Evolutionary conservation across 768 basidiomycete species (phyloP), one percentile per base, ranked within the genome.

Genomic region (Fomitopsis serialis): DNA sequence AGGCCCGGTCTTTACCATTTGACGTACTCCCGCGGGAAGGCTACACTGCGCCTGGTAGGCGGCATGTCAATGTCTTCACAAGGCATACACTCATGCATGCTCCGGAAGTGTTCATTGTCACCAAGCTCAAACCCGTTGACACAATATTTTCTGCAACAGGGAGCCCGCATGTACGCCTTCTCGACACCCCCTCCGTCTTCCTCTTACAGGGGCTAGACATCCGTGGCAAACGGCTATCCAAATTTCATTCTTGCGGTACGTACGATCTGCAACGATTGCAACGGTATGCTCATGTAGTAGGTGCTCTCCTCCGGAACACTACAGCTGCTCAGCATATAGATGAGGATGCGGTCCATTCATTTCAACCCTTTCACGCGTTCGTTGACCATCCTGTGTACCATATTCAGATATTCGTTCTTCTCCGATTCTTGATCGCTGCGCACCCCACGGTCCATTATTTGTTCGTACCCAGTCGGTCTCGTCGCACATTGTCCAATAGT

Each of bases 31-130:
- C 85, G 17, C 79, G 85, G 62, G 72, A 77, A 54, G 77, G 84
- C 61, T 97, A 96, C 69, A 74, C 80, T 56, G 91, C 89, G 48
- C 86, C 85, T 55, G 79, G 93, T 94, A 69, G 70, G 89, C 48
- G 19, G 12, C 12, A 29, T 50, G 19, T 50, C 29, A 32, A 32
- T 32, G 29, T 32, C 5, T 11, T 32, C 11, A 32, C 5, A 32
- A 11, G 29, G 6, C 11, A 5, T 32, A 5, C 5, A 40, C 37
- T 45, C n/a, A 45, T 13, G 6, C 9, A 45, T 45, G 5, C 21
- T 19, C 22, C 40, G 25, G 12, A 37, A 4, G 8, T 40, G 46
- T 37, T 58, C 42, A 55, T 62, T 53, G 44, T 32, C 42, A 25
- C 34, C 50, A 61, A 74, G 78, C 72, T 32, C 73, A 72, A 49